A percentile compares a stretch with the other conserved stretches of the same genome.
Evolutionary conservation across 2,329 filamentous ascomycete species (phyloP).

Genomic region (Ophiosphaerella narmari): DNA sequence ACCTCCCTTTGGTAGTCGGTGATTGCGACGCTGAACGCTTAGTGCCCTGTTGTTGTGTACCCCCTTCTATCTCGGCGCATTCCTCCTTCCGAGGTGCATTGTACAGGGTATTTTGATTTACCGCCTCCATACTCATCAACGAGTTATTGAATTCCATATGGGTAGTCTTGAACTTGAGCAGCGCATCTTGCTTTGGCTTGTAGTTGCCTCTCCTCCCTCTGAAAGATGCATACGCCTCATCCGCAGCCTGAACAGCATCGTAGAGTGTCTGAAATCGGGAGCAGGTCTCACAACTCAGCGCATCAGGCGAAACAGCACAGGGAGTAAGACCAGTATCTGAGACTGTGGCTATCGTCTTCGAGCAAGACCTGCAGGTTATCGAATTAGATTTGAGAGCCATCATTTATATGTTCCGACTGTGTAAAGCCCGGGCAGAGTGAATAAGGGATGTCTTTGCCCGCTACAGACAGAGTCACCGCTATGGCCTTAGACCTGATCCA

Average conservation of each 20-base stretch:
- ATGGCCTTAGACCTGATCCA: too few relatives aligned
- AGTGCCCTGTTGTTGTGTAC: constrained; percentile 1
- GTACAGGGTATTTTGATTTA: not conserved
- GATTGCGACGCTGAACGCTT: constrained; percentile 13
- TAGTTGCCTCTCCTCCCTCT: constrained; percentile 16
- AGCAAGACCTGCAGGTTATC: constrained; percentile 14
- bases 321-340: constrained; percentile 14
- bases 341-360: constrained; percentile 10
- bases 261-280: constrained; percentile 18
- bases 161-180: constrained; percentile 14
- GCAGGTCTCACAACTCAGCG: constrained; percentile 23
- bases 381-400: not conserved
- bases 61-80: not conserved
- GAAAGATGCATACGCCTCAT: constrained; percentile 15
- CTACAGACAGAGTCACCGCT: too few relatives aligned
- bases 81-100: not conserved
- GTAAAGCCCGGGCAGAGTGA: too few relatives aligned
- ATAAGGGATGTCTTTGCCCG: too few relatives aligned
- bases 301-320: not conserved
- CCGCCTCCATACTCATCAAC: constrained; percentile 25
- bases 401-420: too few relatives aligned
- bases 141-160: constrained; percentile 33
- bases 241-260: constrained; percentile 14
- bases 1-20: constrained; percentile 1
- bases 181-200: constrained; percentile 15